phyloP scores from a whole-genome alignment of 1,139 yeast genomes.

The Pichia sp. region DNA sequence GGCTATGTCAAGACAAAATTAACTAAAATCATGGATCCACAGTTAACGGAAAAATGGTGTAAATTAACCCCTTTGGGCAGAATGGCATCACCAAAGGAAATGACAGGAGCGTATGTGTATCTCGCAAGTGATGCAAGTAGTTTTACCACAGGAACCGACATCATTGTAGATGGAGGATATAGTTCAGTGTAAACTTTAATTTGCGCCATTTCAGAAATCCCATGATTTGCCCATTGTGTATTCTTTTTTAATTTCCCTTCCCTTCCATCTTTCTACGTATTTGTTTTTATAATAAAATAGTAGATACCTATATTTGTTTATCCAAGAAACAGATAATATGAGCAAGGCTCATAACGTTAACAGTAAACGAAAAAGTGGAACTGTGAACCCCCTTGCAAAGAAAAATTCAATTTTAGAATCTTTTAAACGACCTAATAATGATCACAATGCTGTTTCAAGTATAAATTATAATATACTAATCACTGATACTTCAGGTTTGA shows the following conservation, averaged over 20 bases:
- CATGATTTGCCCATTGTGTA: background rate
- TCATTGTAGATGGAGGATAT: conserved; percentile 87
- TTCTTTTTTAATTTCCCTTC: background rate
- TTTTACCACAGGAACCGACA: conserved; percentile 78
- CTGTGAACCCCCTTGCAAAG: too few relatives aligned
- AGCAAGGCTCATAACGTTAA: too few relatives aligned
- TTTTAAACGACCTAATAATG: background rate
- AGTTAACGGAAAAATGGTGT: conserved; percentile 45
- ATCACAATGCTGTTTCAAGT: background rate
- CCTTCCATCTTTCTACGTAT: background rate
- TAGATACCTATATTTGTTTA: too few relatives aligned
- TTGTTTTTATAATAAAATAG: too few relatives aligned
- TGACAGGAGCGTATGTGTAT: conserved; percentile 83
- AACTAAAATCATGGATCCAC: conserved; percentile 35
- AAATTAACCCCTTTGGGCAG: conserved; percentile 74
- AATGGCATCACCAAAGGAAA: conserved; percentile 68
- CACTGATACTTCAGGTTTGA: background rate
- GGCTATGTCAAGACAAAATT: conserved; percentile 49
- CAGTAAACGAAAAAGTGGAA: too few relatives aligned
- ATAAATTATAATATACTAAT: too few relatives aligned
- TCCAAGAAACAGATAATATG: too few relatives aligned
- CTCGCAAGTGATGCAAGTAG: conserved; percentile 82
- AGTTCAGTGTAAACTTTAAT: conserved; percentile 10
- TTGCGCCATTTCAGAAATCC: background rate
- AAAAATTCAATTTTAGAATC: too few relatives aligned